Evolutionary conservation across 1,284 basidiomycete genomes (phyloP), one percentile per base, ranked within the genome.

Genomic region (Rhodotorula sp.): DNA sequence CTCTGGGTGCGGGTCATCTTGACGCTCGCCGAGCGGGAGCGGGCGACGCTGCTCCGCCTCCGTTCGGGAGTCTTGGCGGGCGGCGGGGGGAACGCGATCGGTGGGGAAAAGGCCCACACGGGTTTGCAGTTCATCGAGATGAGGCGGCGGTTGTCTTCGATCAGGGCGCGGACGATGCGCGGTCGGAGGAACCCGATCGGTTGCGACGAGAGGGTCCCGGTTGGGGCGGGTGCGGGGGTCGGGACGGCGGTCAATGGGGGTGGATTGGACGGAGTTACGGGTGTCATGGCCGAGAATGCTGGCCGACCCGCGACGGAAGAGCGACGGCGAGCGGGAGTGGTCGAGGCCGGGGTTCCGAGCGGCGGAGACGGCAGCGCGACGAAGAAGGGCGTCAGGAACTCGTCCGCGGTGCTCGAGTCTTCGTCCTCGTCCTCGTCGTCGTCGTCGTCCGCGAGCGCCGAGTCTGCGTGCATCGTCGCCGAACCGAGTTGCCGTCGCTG

Each of bases 161-260:
- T 64, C 29, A 79, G 58, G 21, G 76, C 77, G 39, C 68, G 62
- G 31, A 79, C 65, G 57, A 79, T 65, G 3, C 48, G 5, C 5
- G 75, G 78, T 46, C 76, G 67, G 3, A 79, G 62, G 67, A 78
- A 78, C 15, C 78, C 78, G 65, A 79, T 72, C n/a, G 78, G 76
- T 48, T 76, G 75, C 26, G 71, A 52, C 26, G 48, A 29, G 26
- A 48, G 47, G 15, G 62, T 47, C 6, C n/a, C 21, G 54, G 5
- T 14, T 26, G 43, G 3, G 8, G 62, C 39, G 2, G 26, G 29
- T 29, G 29, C 43, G 18, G 14, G 46, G 29, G 29, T 18, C 21
- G 43, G 63, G 26, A 31, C 48, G 18, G 29, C 54, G 31, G 21
- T 21, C 58, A 29, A 29, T 10, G 1, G 63, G 63, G 62, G 57